Percentiles rank a stretch among this genome's conserved stretches.
phyloP scores from a whole-genome alignment of 768 basidiomycete species.

The Strobilomyces confusus region DNA sequence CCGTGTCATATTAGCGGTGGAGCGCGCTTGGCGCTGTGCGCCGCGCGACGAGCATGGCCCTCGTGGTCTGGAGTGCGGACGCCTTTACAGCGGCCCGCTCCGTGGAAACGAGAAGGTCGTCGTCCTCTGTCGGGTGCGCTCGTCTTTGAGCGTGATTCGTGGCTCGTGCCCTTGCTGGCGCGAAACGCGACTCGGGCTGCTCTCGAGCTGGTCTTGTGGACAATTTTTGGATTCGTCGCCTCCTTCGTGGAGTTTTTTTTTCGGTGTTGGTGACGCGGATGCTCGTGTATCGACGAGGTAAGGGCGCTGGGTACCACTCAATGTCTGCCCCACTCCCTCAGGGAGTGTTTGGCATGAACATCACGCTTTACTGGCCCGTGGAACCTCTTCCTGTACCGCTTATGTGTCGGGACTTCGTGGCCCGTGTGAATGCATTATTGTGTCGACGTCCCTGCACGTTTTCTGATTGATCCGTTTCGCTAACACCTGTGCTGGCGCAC shows the following conservation, averaged over 20 bases:
- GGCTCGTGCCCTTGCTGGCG: slow-evolving; percentile 15
- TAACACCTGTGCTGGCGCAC: background rate
- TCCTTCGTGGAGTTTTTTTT: slow-evolving; percentile 16
- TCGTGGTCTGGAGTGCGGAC: background rate
- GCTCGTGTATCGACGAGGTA: background rate
- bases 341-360: background rate
- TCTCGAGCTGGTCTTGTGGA: slow-evolving; percentile 20
- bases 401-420: too few species aligned
- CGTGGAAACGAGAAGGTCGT: slow-evolving; percentile 19
- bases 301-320: background rate
- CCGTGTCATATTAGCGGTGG: background rate
- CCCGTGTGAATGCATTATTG: too few species aligned
- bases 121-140: background rate
- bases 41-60: slow-evolving; percentile 1
- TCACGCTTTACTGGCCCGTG: background rate
- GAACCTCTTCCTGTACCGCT: background rate
- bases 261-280: background rate
- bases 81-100: background rate
- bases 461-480: background rate
- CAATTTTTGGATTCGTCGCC: slow-evolving; percentile 12
- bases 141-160: slow-evolving; percentile 25
- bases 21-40: background rate
- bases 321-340: background rate
- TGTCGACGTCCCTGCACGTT: too few species aligned
- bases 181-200: slow-evolving; percentile 26